Conservation (phyloP, 345 rosid species). For the Moricandia moricandioides region DNA sequence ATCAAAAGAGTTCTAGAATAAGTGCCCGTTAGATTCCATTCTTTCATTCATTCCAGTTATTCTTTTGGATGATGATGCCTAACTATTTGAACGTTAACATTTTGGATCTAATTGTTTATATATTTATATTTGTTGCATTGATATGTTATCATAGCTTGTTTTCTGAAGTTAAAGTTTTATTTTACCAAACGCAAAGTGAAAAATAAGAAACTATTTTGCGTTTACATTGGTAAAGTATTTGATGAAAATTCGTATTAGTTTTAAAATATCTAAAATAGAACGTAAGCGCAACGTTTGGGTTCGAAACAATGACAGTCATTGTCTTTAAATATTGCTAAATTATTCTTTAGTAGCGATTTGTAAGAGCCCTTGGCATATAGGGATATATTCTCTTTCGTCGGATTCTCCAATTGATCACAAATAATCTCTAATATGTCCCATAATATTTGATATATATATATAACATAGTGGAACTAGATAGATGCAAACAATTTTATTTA, state of each 20-base stretch:
- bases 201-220: not conserved
- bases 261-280: not conserved
- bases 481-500: too few relatives aligned
- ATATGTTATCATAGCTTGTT: not conserved
- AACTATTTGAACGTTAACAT: not conserved
- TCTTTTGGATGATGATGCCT: slow-evolving; percentile 3
- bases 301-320: not conserved
- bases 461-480: too few relatives aligned
- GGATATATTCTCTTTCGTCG: too few relatives aligned
- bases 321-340: not conserved
- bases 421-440: too few relatives aligned
- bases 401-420: too few relatives aligned
- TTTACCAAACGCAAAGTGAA: not conserved
- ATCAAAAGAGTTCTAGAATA: too few relatives aligned
- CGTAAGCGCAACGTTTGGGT: not conserved
- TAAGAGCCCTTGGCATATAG: too few relatives aligned
- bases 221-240: not conserved
- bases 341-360: not conserved
- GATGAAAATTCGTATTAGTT: not conserved
- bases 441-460: too few relatives aligned
- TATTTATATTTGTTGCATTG: not conserved
- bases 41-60: too few relatives aligned
- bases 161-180: not conserved
- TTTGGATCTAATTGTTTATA: not conserved
- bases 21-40: too few relatives aligned